phyloP scores from a whole-genome alignment of 495 filamentous ascomycete species.

The Xanthoparmelia taractica region DNA sequence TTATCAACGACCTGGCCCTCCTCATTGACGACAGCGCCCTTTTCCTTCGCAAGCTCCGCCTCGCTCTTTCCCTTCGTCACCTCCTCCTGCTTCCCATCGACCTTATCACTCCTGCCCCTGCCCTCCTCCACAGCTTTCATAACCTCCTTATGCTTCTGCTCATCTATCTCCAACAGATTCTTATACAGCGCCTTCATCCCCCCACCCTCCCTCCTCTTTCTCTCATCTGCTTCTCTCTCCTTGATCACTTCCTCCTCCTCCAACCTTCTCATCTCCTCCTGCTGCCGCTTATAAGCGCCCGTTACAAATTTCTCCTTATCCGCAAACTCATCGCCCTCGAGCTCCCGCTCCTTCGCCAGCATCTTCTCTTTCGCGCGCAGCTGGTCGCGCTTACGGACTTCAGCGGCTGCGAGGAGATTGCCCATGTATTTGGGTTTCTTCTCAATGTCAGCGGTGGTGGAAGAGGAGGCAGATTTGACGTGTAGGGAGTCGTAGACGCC shows the following conservation, averaged over 20 bases:
- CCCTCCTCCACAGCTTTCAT: slow-evolving; percentile 64
- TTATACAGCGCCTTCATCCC: slow-evolving; percentile 88
- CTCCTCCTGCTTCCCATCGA: slow-evolving; percentile 27
- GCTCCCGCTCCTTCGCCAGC: slow-evolving; percentile 78
- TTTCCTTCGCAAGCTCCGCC: slow-evolving; percentile 61
- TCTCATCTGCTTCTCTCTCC: slow-evolving; percentile 62
- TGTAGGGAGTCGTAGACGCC: slow-evolving; percentile 46
- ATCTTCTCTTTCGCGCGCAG: slow-evolving; percentile 81
- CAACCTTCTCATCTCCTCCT: slow-evolving; percentile 67
- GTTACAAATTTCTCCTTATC: slow-evolving; percentile 98
- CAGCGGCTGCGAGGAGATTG: slow-evolving; percentile 68
- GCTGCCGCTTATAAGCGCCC: slow-evolving; percentile 87
- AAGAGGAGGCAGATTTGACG: slow-evolving; percentile 33
- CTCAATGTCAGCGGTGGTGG: slow-evolving; percentile 20
- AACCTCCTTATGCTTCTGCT: slow-evolving; percentile 61
- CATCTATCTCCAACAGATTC: slow-evolving; percentile 67
- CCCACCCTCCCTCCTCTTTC: slow-evolving; percentile 50
- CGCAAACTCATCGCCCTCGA: slow-evolving; percentile 86
- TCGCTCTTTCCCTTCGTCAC: slow-evolving; percentile 56
- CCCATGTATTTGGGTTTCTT: slow-evolving; percentile 72
- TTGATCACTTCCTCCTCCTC: slow-evolving; percentile 72
- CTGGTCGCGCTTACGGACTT: slow-evolving; percentile 80
- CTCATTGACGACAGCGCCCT: slow-evolving; percentile 72
- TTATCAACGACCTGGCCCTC: slow-evolving; percentile 94
- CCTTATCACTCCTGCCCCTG: slow-evolving; percentile 34